These are phyloP conservation scores for Populus davidiana DNA, from an alignment of 345 rosid species.

Conservation along the genomic window DNA sequence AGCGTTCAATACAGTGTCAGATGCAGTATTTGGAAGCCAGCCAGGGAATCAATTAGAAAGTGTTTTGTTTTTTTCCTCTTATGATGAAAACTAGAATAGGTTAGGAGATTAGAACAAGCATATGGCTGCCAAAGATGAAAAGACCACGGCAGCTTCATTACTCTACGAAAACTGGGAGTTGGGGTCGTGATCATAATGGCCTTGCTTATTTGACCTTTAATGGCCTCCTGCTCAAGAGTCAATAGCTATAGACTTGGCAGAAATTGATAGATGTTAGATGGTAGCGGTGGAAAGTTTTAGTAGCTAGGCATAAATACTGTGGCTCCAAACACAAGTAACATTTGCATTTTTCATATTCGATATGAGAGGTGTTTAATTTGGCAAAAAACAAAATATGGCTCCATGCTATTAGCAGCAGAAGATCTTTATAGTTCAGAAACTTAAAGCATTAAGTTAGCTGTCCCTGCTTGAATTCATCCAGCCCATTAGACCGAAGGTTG, in stretches of 20 bases:
- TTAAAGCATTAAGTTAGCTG: background rate
- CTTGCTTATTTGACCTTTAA: background rate
- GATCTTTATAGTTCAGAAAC: background rate
- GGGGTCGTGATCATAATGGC: background rate
- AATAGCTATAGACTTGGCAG: background rate
- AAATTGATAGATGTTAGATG: background rate
- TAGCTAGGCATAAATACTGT: background rate
- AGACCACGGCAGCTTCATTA: background rate
- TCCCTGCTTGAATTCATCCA: background rate
- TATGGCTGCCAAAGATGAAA: background rate
- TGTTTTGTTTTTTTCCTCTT: background rate
- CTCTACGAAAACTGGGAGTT: background rate
- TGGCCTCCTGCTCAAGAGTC: background rate
- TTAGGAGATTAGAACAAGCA: background rate
- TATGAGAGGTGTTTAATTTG: background rate
- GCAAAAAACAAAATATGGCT: too few relatives aligned
- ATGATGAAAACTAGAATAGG: background rate
- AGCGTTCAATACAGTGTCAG: too few relatives aligned
- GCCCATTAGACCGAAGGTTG: background rate
- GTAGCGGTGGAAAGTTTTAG: background rate
- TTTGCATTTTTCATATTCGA: background rate
- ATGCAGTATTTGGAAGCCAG: too few relatives aligned
- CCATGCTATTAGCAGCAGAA: background rate
- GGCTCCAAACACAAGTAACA: background rate
- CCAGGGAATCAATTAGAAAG: too few relatives aligned